These are phyloP conservation scores for Chlorokybus atmophyticus DNA, from an alignment of 139 green algal genomes.

Conservation along the genomic window DNA sequence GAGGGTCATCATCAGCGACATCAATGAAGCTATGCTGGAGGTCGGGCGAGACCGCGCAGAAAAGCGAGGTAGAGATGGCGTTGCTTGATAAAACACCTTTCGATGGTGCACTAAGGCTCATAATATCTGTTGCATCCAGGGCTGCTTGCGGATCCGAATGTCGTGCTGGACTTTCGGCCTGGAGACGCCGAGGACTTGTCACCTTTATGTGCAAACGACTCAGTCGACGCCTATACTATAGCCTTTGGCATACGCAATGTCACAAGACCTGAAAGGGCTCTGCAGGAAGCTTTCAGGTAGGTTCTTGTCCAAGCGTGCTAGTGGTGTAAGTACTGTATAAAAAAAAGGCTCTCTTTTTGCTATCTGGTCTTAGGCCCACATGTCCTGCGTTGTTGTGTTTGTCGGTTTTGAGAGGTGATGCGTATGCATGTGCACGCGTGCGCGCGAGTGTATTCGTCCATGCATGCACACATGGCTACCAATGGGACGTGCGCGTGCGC, in stretches of 20 bases:
- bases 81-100: background rate
- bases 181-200: conserved; percentile 80
- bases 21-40: conserved; percentile 85
- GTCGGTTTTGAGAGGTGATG: too few relatives aligned
- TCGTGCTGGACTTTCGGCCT: conserved; percentile 56
- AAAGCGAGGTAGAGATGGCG: conserved; percentile 1
- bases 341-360: background rate
- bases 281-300: conserved; percentile 61
- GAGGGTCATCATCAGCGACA: conserved; percentile 79
- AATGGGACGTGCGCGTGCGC: too few relatives aligned
- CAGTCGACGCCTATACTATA: conserved; percentile 87
- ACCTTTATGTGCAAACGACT: conserved; percentile 48
- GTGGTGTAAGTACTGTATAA: too few relatives aligned
- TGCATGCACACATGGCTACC: too few relatives aligned
- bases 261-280: conserved; percentile 56
- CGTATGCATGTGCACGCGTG: too few relatives aligned
- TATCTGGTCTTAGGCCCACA: too few relatives aligned
- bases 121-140: background rate
- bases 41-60: conserved; percentile 56
- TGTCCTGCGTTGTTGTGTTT: too few relatives aligned
- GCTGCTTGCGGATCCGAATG: background rate
- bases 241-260: conserved; percentile 97
- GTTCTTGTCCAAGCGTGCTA: too few relatives aligned
- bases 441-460: too few relatives aligned
- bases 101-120: background rate